A percentile compares a stretch with the other conserved stretches of the same genome.
phyloP scores from a whole-genome alignment of 345 rosid genomes.

The Balakata baccata region DNA sequence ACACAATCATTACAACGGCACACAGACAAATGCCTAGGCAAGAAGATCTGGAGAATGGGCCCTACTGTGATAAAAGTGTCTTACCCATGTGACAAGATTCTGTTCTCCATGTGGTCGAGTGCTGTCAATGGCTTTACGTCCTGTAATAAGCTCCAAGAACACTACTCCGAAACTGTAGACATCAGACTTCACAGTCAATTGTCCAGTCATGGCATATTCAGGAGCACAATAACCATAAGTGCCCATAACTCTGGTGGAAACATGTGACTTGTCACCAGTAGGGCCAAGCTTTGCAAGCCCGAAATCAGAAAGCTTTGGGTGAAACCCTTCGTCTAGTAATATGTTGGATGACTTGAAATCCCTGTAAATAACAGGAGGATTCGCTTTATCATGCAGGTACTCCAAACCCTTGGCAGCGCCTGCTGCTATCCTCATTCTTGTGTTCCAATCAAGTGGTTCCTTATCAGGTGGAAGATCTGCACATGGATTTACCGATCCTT shows the following conservation, averaged over 20 bases:
- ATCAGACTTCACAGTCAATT: conserved; percentile 88
- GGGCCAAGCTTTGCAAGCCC: conserved; percentile 99
- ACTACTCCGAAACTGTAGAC: conserved; percentile 97
- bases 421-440: conserved; percentile 95
- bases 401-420: conserved; percentile 98
- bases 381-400: conserved; percentile 86
- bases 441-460: conserved; percentile 93
- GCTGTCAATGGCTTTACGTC: conserved; percentile 89
- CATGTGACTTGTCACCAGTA: conserved; percentile 93
- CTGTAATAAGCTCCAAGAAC: conserved; percentile 88
- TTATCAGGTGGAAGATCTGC: conserved; percentile 88
- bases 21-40: neutral
- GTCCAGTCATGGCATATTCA: conserved; percentile 99
- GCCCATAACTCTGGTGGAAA: conserved; percentile 99
- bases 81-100: conserved; percentile 94
- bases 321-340: conserved; percentile 80
- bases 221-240: conserved; percentile 99
- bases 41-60: neutral
- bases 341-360: conserved; percentile 98
- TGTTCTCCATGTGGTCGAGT: conserved; percentile 89
- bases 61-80: neutral
- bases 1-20: conserved; percentile 4
- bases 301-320: conserved; percentile 94
- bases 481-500: conserved; percentile 5
- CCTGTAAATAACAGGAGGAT: conserved; percentile 93